Percentiles rank a stretch among this genome's conserved stretches.
phyloP scores from a whole-genome alignment of 1,284 basidiomycete genomes.

The Ceratobasidium theobromae region DNA sequence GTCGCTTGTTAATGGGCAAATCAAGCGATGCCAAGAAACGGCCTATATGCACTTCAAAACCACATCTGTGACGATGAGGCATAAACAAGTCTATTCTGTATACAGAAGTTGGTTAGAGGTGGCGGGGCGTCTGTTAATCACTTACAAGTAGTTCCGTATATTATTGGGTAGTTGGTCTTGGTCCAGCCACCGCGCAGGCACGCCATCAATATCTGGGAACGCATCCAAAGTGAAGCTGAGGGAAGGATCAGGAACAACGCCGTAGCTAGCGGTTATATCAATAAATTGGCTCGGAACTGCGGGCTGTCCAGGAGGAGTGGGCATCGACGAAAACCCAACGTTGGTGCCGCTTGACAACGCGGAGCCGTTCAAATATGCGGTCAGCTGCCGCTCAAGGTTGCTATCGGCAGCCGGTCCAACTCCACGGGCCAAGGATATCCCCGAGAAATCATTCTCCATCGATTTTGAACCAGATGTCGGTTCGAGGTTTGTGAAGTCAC shows the following conservation, averaged over 20 bases:
- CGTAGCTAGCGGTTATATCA: conserved; percentile 27
- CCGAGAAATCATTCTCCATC: background rate
- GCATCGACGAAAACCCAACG: conserved; percentile 21
- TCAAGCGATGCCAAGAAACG: conserved; percentile 56
- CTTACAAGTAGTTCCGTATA: conserved; percentile 66
- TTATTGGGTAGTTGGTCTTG: conserved; percentile 60
- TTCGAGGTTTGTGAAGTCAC: conserved; percentile 12
- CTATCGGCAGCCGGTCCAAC: background rate
- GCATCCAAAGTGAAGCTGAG: conserved; percentile 28
- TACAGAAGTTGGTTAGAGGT: background rate
- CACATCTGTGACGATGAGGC: conserved; percentile 71
- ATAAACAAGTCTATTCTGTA: conserved; percentile 68
- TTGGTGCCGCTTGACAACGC: conserved; percentile 9
- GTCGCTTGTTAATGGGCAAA: conserved; percentile 47
- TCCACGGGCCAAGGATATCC: background rate
- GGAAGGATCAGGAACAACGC: conserved; percentile 16
- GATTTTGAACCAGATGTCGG: background rate
- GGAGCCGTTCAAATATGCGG: conserved; percentile 14
- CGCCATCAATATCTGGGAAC: conserved; percentile 2
- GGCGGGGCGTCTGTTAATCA: conserved; percentile 25
- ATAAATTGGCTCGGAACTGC: conserved; percentile 22
- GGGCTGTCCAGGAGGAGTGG: background rate
- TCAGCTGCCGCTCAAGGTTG: conserved; percentile 4
- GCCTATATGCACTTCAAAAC: conserved; percentile 63
- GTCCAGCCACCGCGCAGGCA: conserved; percentile 42